Percentiles rank a stretch among this genome's conserved stretches.
phyloP scores from a whole-genome alignment of 352 stramenopile species.

The Phytophthora agathidicida region DNA sequence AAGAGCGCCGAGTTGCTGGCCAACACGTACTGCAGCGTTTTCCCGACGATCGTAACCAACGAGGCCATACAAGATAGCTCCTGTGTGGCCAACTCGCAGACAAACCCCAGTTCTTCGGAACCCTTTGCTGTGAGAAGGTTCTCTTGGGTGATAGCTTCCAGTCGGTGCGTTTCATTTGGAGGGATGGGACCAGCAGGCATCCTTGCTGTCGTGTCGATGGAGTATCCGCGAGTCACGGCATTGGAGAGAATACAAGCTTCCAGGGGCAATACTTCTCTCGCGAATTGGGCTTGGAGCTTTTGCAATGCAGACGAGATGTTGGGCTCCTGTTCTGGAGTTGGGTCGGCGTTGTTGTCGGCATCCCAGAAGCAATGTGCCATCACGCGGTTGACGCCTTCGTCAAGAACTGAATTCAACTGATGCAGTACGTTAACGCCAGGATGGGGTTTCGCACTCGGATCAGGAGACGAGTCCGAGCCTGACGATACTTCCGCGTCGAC shows the following conservation, averaged over 20 bases:
- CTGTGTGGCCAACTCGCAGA: conserved; percentile 42
- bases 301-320: conserved; percentile 1
- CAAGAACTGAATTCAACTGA: conserved; percentile 31
- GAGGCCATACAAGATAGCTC: conserved; percentile 46
- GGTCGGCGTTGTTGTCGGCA: not conserved
- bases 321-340: not conserved
- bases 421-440: conserved; percentile 54
- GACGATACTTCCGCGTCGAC: not conserved
- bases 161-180: conserved; percentile 40
- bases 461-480: not conserved
- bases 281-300: conserved; percentile 20
- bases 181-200: conserved; percentile 27
- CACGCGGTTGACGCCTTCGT: conserved; percentile 28
- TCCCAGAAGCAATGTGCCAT: conserved; percentile 12
- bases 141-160: conserved; percentile 38
- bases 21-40: conserved; percentile 37
- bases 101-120: conserved; percentile 39
- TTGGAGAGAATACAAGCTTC: conserved; percentile 40
- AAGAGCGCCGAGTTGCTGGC: conserved; percentile 41
- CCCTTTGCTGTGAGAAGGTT: conserved; percentile 26
- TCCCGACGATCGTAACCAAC: conserved; percentile 49
- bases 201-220: conserved; percentile 24
- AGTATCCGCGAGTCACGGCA: conserved; percentile 35
- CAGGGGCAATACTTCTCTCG: conserved; percentile 26
- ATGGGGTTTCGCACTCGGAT: conserved; percentile 2